Base-by-base conservation (phyloP, 345 rosid genomes). In the Jatropha curcas region DNA sequence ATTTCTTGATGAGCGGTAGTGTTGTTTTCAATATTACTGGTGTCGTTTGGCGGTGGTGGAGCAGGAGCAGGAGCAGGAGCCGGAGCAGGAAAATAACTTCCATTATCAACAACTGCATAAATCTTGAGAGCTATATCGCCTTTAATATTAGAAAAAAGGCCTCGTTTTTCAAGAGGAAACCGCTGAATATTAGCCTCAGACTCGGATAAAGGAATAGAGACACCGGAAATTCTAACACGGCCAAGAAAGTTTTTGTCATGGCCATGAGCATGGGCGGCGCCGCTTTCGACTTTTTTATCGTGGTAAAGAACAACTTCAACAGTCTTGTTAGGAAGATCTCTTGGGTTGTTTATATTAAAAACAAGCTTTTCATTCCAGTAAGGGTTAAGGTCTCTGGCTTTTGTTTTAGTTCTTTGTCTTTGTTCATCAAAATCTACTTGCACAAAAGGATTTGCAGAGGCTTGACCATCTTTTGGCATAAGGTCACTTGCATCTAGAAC, bases 161-260 rank as follows among this genome's bases (percentile, higher is more conserved):
- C 91, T 5, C 90, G 81, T 79, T 92, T 94, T 43, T 94, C 98
- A 1, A 92, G 89, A 0, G 98, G 98, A 78, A 87, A 94, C 5
- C 92, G 75, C 79, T 88, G 95, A 37, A 86, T 84, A 16, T 6
- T 37, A 20, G 97, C 85, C 12, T 84, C 93, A 16, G 91, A 82
- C 61, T 86, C 97, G 0, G 91, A 79, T 6, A 78, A 73, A 35
- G 92, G 87, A 39, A 90, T 87, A 20, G 82, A 86, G 24, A 27
- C 81, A 19, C 96, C 95, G 5, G 93, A 89, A 72, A 94, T 86
- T 70, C 84, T 85, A 20, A 90, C 96, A 19, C 95, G 87, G 55
- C 98, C 98, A 1, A 94, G 97, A 61, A 90, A 88, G 70, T 85
- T 88, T 65, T 74, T 83, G 14, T 81, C 88, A 48, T 84, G 84